These are phyloP conservation scores for Vitis vinifera DNA, from an alignment of 164 flowering plant species.

Conservation along the genomic window DNA sequence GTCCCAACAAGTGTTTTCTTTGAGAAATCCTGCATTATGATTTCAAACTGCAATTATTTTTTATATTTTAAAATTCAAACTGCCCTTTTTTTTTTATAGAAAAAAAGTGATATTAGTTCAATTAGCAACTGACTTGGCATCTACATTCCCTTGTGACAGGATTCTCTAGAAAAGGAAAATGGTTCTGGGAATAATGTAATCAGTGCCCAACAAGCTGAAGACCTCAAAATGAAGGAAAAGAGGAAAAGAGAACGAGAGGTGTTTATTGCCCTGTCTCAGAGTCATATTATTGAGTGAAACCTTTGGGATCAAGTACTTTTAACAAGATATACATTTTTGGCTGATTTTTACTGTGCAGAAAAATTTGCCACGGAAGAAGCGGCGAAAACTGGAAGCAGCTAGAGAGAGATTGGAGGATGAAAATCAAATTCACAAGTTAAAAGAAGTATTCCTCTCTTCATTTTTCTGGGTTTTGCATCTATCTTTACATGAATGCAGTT, in stretches of 20 bases:
- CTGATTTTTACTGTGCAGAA: conserved; percentile 40
- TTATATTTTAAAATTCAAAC: too few species aligned
- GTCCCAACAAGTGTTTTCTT: too few species aligned
- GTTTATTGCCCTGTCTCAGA: conserved; percentile 5
- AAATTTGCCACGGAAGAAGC: conserved; percentile 83
- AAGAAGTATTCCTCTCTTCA: conserved; percentile 24
- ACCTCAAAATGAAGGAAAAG: conserved; percentile 81
- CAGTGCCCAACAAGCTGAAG: conserved; percentile 86
- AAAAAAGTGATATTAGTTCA: not conserved
- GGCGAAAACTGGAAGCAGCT: conserved; percentile 84
- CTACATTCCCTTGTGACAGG: conserved; percentile 31
- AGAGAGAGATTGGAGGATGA: conserved; percentile 86
- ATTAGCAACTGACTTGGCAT: not conserved
- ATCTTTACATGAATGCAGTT: not conserved
- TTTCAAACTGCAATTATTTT: too few species aligned
- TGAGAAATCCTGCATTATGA: too few species aligned
- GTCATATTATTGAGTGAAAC: not conserved
- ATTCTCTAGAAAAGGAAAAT: conserved; percentile 36
- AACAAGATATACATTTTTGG: not conserved
- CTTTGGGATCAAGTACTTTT: not conserved
- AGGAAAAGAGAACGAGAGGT: conserved; percentile 88
- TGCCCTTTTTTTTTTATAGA: too few species aligned
- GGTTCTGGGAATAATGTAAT: conserved; percentile 49
- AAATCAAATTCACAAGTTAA: conserved; percentile 26
- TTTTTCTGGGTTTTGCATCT: not conserved